Evolutionary conservation across 352 stramenopile genomes (phyloP), one percentile per base, ranked within the genome.

Genomic region (Thraustochytrium striatum): DNA sequence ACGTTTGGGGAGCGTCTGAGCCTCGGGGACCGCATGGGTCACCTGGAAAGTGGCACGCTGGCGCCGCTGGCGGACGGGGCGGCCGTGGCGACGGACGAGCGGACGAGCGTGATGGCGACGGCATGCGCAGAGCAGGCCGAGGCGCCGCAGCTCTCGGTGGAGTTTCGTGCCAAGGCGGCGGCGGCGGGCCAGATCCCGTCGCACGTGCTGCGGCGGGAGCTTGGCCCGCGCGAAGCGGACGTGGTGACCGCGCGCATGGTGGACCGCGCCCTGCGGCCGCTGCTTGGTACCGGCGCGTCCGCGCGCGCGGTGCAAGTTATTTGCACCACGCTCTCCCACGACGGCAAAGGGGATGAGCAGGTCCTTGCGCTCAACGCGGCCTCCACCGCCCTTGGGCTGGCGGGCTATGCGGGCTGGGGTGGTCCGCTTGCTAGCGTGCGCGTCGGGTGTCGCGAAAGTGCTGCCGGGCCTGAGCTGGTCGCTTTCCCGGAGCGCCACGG

Each of bases 211-310:
- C 43, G 65, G 21, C 61, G 65, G 19, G 65, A 75, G 35, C 65
- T 75, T 8, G 65, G 30, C n/a, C 65, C 65, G 43, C 65, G 65
- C 43, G 95, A 98, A 84, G 91, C 96, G 39, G 94, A 99, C 85
- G 95, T 98, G 61, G 86, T 98, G 75, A 93, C 95, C 52, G 97
- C 91, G 68, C 91, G 95, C 30, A 87, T 99, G 28, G 94, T 99
- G 58, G 95, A 99, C 86, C 89, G 95, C 75, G 93, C 95, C 13
- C 86, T 99, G 55, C 90, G 95, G 11, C 95, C 95, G 50, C 85
- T 98, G 9, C 96, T 99, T 83, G 90, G 91, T 9, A 81, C 92
- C 28, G 94, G 95, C 52, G 39, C 35, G 5, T 98, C 92, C 87
- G 90, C 87, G 57, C 91, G 97, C 59, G 93, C 98, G 83, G 98